These are phyloP conservation scores for Podosphaera fusca DNA, from an alignment of 2,329 filamentous ascomycete genomes.

Conservation along the genomic window DNA sequence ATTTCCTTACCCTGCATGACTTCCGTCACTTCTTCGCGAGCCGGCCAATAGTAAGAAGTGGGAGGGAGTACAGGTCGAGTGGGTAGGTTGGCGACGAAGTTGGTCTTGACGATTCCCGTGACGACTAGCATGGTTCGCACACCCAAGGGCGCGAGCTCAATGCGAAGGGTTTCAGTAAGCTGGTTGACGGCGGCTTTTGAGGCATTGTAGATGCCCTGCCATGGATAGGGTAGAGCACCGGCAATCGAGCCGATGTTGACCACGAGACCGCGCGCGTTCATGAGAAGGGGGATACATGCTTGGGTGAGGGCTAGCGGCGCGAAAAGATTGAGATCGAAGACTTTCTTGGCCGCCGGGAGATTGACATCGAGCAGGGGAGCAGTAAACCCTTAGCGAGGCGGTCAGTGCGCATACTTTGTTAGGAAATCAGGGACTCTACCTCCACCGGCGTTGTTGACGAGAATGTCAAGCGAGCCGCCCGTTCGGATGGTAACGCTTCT, in stretches of 20 bases:
- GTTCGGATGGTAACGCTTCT: slow-evolving; percentile 6
- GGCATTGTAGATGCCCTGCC: slow-evolving; percentile 42
- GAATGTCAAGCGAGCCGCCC: slow-evolving; percentile 5
- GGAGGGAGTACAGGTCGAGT: neutral
- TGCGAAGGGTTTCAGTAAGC: slow-evolving; percentile 8
- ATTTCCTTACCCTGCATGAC: neutral
- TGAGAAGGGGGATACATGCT: slow-evolving; percentile 15
- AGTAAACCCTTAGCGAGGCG: slow-evolving; percentile 5
- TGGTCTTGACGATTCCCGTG: slow-evolving; percentile 5
- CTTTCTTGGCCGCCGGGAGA: slow-evolving; percentile 13
- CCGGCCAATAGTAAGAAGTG: neutral
- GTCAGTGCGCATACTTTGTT: neutral
- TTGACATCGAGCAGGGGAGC: slow-evolving; percentile 15
- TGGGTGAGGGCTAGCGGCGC: slow-evolving; percentile 23
- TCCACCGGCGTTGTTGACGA: slow-evolving; percentile 6
- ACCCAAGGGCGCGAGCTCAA: slow-evolving; percentile 13
- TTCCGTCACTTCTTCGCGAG: neutral
- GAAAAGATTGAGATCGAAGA: slow-evolving; percentile 20
- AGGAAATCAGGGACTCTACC: neutral
- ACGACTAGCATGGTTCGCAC: slow-evolving; percentile 11
- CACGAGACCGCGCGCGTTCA: slow-evolving; percentile 11
- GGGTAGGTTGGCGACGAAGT: neutral
- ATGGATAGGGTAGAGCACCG: slow-evolving; percentile 61
- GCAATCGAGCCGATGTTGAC: slow-evolving; percentile 13
- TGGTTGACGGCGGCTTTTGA: slow-evolving; percentile 48